Conservation (phyloP, 202 grass and related monocot species). For the Zoysia matrella region DNA sequence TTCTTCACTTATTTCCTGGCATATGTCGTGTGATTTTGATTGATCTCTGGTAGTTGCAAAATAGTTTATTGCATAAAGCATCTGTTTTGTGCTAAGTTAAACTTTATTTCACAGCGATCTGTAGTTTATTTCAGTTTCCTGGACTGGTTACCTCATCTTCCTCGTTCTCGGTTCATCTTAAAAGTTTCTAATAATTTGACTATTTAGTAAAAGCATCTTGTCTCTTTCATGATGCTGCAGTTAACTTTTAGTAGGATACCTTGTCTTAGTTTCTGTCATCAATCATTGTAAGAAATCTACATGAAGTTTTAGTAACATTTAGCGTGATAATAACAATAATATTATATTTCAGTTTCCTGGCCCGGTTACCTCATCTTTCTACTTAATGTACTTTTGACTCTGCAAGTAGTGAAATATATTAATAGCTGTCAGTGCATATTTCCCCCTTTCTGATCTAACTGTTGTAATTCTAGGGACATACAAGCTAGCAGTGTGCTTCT, state of each 20-base stretch:
- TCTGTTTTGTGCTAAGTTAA: slow-evolving; percentile 15
- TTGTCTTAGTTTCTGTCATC: slow-evolving; percentile 8
- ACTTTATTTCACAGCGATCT: slow-evolving; percentile 5
- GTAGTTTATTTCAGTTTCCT: slow-evolving; percentile 16
- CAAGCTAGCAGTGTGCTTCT: too few species aligned
- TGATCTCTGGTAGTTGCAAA: slow-evolving; percentile 18
- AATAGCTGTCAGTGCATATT: background rate
- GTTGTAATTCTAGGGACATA: slow-evolving; percentile 46
- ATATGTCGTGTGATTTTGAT: slow-evolving; percentile 5
- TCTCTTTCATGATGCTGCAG: slow-evolving; percentile 14
- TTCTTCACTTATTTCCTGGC: slow-evolving; percentile 10
- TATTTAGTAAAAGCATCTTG: slow-evolving; percentile 32
- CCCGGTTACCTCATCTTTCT: background rate
- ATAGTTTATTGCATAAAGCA: slow-evolving; percentile 12
- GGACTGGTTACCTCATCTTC: background rate
- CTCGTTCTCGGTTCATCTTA: slow-evolving; percentile 1
- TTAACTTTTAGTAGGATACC: slow-evolving; percentile 1
- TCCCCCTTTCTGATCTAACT: slow-evolving; percentile 12
- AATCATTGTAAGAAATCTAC: slow-evolving; percentile 6
- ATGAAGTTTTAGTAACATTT: background rate
- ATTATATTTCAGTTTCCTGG: slow-evolving; percentile 23
- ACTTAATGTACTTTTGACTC: slow-evolving; percentile 21
- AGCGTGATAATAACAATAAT: background rate
- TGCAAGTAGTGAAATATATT: slow-evolving; percentile 15
- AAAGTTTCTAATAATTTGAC: background rate